Base-by-base conservation (phyloP, 768 basidiomycete genomes). In the Lanmaoa rubissima region DNA sequence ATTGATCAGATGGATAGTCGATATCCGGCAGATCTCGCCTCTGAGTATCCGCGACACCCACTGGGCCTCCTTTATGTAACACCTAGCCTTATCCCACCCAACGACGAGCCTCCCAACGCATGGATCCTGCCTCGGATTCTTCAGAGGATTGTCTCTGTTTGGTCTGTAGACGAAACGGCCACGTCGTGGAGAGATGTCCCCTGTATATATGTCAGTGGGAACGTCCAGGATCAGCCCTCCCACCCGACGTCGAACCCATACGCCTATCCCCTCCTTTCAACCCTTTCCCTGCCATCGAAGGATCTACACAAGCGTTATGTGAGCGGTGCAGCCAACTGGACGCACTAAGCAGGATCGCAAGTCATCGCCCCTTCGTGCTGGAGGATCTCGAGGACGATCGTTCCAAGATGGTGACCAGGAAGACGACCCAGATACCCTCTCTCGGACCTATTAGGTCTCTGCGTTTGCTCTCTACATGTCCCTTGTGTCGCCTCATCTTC, bases 401-500 rank as follows among this genome's bases (percentile, higher is more conserved):
- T 35, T 10, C 17, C 36, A n/a, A 21, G 34, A 52, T 19, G 9
- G 55, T 31, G 35, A 52, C 7, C 10, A 62, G 12, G 13, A 55
- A 51, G 38, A 53, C n/a, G 35, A 36, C 26, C 2, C 55, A 40
- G 35, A 45, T 61, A 16, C 53, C 40, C 13, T 12, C 43, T 26
- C 49, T 61, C 2, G 57, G 53, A 6, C 49, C 48, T 24, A 21
- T 64, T 3, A 8, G 5, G 17, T 53, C 51, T 5, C 41, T 64
- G 17, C 24, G 39, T 6, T 32, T 61, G 5, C 57, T 62, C 19
- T 51, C 60, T 3, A 53, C 53, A 3, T 58, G 63, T 21, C 43
- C 53, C 13, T 10, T 59, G 16, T 65, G 55, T 32, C 57, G 60
- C 32, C 50, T 65, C 17, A 47, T 57, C 6, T 59, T 65, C 48